Conservation (phyloP, 1,284 basidiomycete species). For the Cryptococcus hybrid region DNA sequence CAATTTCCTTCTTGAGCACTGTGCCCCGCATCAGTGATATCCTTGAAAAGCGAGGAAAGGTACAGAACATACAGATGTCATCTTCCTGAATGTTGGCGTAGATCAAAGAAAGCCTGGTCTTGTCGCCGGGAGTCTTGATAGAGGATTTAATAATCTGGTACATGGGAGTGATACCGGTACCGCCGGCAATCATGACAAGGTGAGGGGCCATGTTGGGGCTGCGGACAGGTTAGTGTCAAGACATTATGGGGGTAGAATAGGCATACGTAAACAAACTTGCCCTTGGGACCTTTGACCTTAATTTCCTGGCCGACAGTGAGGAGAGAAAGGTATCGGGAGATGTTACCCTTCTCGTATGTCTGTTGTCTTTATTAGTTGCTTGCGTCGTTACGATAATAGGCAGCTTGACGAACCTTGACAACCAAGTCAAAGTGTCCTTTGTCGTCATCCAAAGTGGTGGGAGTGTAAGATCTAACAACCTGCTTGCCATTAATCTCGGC, state of each 20-base stretch:
- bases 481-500: slow-evolving; percentile 90
- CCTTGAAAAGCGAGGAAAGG: neutral
- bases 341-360: slow-evolving; percentile 96
- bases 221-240: slow-evolving; percentile 11
- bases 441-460: slow-evolving; percentile 88
- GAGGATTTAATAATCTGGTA: slow-evolving; percentile 87
- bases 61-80: slow-evolving; percentile 61
- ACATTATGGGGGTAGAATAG: slow-evolving; percentile 1
- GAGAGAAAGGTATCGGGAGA: slow-evolving; percentile 77
- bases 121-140: slow-evolving; percentile 80
- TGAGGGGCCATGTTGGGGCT: slow-evolving; percentile 64
- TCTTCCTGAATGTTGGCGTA: slow-evolving; percentile 93
- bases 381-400: neutral
- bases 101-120: slow-evolving; percentile 77
- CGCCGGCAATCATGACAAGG: slow-evolving; percentile 94
- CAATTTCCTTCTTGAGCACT: slow-evolving; percentile 59
- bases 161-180: slow-evolving; percentile 95
- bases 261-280: slow-evolving; percentile 73
- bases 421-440: slow-evolving; percentile 92
- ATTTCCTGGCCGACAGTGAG: slow-evolving; percentile 83
- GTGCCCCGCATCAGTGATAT: neutral
- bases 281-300: slow-evolving; percentile 92
- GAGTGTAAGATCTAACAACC: slow-evolving; percentile 89
- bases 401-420: slow-evolving; percentile 70
- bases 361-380: slow-evolving; percentile 36